Conservation (phyloP, 345 rosid genomes). For the Eucalyptus coolabah region DNA sequence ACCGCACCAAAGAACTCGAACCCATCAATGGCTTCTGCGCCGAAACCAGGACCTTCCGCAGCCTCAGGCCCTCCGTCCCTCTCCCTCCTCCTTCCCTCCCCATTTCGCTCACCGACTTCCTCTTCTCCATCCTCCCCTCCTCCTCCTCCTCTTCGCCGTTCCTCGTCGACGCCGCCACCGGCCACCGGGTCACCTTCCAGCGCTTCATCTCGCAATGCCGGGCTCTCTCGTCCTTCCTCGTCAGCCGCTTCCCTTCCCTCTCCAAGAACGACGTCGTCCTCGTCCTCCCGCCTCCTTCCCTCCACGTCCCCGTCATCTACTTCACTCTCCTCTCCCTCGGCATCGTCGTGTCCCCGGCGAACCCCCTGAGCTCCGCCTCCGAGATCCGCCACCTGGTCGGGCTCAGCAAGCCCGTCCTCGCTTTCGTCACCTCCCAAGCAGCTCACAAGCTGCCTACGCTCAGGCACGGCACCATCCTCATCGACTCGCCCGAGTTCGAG, state of each 20-base stretch:
- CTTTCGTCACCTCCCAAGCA: neutral
- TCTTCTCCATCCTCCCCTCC: constrained; percentile 1
- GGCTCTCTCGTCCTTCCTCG: neutral
- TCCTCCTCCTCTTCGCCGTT: neutral
- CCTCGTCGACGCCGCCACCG: neutral
- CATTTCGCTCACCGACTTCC: constrained; percentile 8
- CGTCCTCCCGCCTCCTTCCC: constrained; percentile 6
- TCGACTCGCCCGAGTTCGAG: constrained; percentile 10
- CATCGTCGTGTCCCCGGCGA: constrained; percentile 14
- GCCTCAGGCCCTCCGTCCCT: constrained; percentile 5
- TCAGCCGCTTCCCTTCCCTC: neutral
- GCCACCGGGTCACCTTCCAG: neutral
- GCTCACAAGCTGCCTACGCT: constrained; percentile 4
- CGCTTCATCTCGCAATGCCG: neutral
- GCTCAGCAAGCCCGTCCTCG: constrained; percentile 8
- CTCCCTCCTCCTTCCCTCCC: constrained; percentile 1
- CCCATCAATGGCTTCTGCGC: constrained; percentile 14
- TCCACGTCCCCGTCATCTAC: constrained; percentile 18
- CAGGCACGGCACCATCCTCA: neutral
- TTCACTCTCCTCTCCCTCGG: constrained; percentile 21
- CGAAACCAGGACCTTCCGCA: constrained; percentile 6
- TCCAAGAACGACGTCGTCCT: constrained; percentile 15
- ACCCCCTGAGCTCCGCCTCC: constrained; percentile 5
- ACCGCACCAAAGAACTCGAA: neutral
- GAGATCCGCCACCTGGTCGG: constrained; percentile 15